phyloP scores from a whole-genome alignment of 331 rosid species.

The Quercus tomentella region DNA sequence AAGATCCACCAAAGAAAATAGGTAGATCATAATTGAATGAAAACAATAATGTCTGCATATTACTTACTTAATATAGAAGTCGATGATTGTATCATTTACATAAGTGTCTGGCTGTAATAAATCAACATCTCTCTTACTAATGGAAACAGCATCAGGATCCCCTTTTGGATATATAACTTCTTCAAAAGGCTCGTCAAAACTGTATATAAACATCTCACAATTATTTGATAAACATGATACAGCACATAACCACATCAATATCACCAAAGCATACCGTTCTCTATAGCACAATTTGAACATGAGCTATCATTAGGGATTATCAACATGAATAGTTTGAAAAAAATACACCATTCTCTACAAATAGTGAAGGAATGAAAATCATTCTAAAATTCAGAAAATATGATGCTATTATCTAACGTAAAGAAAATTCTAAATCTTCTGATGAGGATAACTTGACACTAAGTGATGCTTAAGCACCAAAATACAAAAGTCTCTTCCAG shows the following conservation, averaged over 20 bases:
- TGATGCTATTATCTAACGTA: neutral
- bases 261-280: neutral
- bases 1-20: neutral
- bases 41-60: neutral
- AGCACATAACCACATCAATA: neutral
- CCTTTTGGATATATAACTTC: constrained; percentile 91
- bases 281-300: neutral
- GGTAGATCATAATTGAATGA: neutral
- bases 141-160: constrained; percentile 87
- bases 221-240: constrained; percentile 2
- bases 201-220: constrained; percentile 34
- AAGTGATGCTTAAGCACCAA: neutral
- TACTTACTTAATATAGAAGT: constrained; percentile 91
- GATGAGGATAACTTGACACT: neutral
- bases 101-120: constrained; percentile 89
- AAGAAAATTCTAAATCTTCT: neutral
- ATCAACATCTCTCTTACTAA: constrained; percentile 92
- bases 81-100: constrained; percentile 85
- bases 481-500: neutral
- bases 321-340: neutral
- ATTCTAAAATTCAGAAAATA: neutral
- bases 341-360: neutral
- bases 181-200: constrained; percentile 75
- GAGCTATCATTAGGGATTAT: neutral
- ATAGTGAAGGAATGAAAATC: neutral